Evolutionary conservation across 1,284 basidiomycete genomes (phyloP).

Genomic region (Salmacisia buchloeana): DNA sequence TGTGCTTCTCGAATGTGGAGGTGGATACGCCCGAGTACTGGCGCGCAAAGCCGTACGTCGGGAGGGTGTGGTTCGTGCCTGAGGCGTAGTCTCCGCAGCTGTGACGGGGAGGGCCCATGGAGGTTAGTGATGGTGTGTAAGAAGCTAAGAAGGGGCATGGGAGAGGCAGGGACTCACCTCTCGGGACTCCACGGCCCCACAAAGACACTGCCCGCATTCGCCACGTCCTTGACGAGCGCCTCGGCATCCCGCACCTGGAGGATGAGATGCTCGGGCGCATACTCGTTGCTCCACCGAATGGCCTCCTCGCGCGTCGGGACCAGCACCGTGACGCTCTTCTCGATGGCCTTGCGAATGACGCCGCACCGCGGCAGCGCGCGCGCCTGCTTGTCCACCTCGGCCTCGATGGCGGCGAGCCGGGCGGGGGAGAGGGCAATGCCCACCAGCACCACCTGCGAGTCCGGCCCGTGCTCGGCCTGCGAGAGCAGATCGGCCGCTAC

Average conservation of each 20-base stretch:
- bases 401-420: slow-evolving; percentile 69
- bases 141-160: background rate
- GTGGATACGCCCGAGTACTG: slow-evolving; percentile 99
- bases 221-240: slow-evolving; percentile 33
- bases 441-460: slow-evolving; percentile 94
- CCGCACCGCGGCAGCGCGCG: slow-evolving; percentile 77
- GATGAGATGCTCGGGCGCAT: slow-evolving; percentile 67
- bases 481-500: slow-evolving; percentile 94
- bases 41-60: slow-evolving; percentile 72
- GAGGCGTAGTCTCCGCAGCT: slow-evolving; percentile 98
- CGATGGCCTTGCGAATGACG: slow-evolving; percentile 83
- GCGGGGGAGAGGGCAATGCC: slow-evolving; percentile 65
- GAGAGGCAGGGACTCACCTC: slow-evolving; percentile 59
- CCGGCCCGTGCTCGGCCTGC: slow-evolving; percentile 92
- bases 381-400: slow-evolving; percentile 82
- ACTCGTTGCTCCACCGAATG: slow-evolving; percentile 86
- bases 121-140: slow-evolving; percentile 4
- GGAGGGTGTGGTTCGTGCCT: slow-evolving; percentile 89
- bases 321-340: slow-evolving; percentile 84
- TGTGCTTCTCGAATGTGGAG: slow-evolving; percentile 95
- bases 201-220: slow-evolving; percentile 77
- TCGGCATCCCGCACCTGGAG: slow-evolving; percentile 36
- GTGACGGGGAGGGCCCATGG: slow-evolving; percentile 1
- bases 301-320: slow-evolving; percentile 67
- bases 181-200: slow-evolving; percentile 70